These are phyloP conservation scores for Boletus nobilissimus DNA, from an alignment of 1,284 basidiomycete species.

Conservation along the genomic window DNA sequence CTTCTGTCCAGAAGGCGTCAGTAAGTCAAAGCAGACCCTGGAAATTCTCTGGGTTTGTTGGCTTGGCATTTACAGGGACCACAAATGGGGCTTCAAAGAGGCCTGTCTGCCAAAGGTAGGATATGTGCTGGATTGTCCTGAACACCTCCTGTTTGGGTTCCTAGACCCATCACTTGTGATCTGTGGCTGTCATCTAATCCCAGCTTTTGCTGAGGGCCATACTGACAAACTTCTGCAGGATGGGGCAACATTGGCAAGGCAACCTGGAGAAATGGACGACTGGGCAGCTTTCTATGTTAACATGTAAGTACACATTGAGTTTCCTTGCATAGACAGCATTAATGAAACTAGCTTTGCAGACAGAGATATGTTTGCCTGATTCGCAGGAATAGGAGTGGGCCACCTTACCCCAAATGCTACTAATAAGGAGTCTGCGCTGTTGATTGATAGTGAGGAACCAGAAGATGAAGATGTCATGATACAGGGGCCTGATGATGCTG, in stretches of 20 bases:
- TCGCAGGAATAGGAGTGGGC: not conserved
- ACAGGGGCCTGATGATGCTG: no score
- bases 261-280: constrained; percentile 1
- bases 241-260: constrained; percentile 1
- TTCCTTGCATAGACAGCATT: not conserved
- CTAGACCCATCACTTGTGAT: constrained; percentile 11
- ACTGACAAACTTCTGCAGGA: not conserved
- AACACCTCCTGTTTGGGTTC: constrained; percentile 2
- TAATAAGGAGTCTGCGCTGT: no score
- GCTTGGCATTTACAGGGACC: not conserved
- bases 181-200: constrained; percentile 4
- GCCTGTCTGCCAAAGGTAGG: constrained; percentile 8
- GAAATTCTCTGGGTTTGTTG: constrained; percentile 19
- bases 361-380: not conserved
- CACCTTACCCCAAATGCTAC: not conserved
- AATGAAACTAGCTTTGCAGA: not conserved
- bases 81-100: constrained; percentile 8
- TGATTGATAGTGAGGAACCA: no score
- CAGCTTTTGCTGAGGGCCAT: not conserved
- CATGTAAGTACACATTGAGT: constrained; percentile 11
- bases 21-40: constrained; percentile 3
- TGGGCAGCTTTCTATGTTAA: constrained; percentile 19
- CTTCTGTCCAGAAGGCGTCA: not conserved
- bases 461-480: no score
- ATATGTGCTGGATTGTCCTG: not conserved